Evolutionary conservation across 495 filamentous ascomycete genomes (phyloP).

Genomic region (Endocarpon pusillum): DNA sequence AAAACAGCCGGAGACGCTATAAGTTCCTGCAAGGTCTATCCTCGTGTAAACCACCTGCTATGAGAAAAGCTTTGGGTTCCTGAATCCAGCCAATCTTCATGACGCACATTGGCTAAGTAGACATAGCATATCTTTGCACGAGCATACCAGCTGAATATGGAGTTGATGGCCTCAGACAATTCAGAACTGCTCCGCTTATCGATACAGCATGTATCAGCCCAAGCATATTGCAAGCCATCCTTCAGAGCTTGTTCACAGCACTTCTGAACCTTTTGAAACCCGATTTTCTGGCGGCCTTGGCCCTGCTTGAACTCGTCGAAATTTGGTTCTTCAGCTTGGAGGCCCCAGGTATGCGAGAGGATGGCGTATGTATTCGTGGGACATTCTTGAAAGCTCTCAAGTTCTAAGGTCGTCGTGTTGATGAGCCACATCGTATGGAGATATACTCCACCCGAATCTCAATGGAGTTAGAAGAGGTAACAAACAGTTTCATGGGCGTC

Average conservation of each 20-base stretch:
- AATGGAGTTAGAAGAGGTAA: no score
- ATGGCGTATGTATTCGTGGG: constrained; percentile 1
- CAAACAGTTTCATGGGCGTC: no score
- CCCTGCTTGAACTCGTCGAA: neutral
- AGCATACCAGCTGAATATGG: constrained; percentile 33
- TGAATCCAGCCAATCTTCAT: neutral
- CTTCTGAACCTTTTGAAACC: neutral
- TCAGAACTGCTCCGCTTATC: constrained; percentile 25
- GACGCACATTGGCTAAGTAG: constrained; percentile 12
- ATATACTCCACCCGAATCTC: no score
- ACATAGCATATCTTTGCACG: constrained; percentile 29
- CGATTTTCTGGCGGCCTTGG: neutral
- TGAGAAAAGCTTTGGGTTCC: neutral
- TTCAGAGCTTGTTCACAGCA: neutral
- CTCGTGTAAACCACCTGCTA: neutral
- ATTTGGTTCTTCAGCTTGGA: neutral
- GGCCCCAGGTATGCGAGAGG: constrained; percentile 1
- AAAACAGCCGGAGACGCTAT: no score
- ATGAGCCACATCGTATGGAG: neutral
- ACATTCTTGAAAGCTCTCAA: neutral
- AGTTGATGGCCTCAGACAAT: constrained; percentile 23
- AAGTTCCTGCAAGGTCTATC: neutral
- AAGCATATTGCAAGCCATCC: constrained; percentile 17
- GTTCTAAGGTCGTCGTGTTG: neutral
- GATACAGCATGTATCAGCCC: constrained; percentile 35